phyloP scores from a whole-genome alignment of 2,329 filamentous ascomycete species.

The Alternaria conjuncta region DNA sequence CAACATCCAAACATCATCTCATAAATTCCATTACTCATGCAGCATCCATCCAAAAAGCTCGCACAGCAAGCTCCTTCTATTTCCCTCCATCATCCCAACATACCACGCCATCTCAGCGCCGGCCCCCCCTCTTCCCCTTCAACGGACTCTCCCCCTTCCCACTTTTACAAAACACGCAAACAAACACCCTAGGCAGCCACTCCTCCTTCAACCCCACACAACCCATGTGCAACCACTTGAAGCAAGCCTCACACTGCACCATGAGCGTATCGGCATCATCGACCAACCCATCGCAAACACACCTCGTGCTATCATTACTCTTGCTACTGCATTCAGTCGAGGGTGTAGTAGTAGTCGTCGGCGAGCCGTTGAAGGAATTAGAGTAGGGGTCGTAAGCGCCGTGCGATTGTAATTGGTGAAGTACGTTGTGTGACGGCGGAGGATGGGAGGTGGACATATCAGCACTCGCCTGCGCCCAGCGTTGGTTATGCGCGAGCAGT shows the following conservation, averaged over 20 bases:
- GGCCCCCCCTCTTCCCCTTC: neutral
- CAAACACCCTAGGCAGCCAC: constrained; percentile 52
- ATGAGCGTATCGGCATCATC: constrained; percentile 62
- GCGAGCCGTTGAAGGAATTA: constrained; percentile 48
- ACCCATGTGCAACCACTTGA: constrained; percentile 66
- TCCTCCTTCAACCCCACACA: constrained; percentile 63
- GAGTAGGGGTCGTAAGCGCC: constrained; percentile 44
- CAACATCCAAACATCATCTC: too few relatives aligned
- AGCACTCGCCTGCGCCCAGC: constrained; percentile 54
- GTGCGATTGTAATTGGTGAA: neutral
- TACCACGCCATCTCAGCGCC: too few relatives aligned
- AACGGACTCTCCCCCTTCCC: neutral
- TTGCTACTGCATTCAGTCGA: constrained; percentile 61
- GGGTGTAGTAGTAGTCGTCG: constrained; percentile 60
- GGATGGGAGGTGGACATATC: constrained; percentile 38
- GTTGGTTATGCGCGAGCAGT: constrained; percentile 53
- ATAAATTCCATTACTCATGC: too few relatives aligned
- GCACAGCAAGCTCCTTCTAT: too few relatives aligned
- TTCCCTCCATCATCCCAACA: too few relatives aligned
- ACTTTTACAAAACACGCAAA: constrained; percentile 47
- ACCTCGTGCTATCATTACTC: constrained; percentile 60
- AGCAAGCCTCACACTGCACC: constrained; percentile 69
- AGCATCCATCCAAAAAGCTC: too few relatives aligned
- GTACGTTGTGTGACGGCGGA: constrained; percentile 21
- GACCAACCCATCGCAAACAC: constrained; percentile 59